Evolutionary conservation across 441 rosid species (phyloP), one percentile per base, ranked within the genome.

Genomic region (Manihot esculenta): DNA sequence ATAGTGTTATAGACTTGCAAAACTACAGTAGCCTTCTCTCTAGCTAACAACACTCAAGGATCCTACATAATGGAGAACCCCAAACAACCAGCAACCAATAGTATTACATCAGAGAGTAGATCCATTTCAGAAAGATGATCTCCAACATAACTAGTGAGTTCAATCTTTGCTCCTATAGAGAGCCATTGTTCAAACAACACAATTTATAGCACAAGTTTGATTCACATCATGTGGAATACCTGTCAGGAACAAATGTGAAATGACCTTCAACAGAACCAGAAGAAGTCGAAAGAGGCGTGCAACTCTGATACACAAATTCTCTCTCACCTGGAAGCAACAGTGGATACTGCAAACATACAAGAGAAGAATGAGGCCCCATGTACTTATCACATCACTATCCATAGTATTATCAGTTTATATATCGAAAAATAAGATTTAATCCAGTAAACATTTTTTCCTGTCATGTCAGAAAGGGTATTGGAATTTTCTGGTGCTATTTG

Each of bases 241-340:
- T 94, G 81, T 94, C 91, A 44, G 97, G 98, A 17, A 90, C 87
- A 87, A 94, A 94, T 49, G 92, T 87, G 81, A 92, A 94, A 80
- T 86, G 76, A n/a, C 98, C 98, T 74, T 88, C 88, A 72, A 92
- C 38, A 13, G 90, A 88, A 55, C 97, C 97, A 7, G 80, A 30
- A 66, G 78, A 27, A 77, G 84, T 58, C 14, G 78, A 75, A 26
- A 85, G 83, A 42, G 59, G 42, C 0, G 87, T 5, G 75, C 86
- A 85, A 72, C 99, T 92, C 81, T 87, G 81, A 68, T 92, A 94
- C 67, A 94, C 88, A 80, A 88, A 92, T 69, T 94, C 99, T 66
- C 84, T 69, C 71, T 77, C 85, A 14, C 88, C 93, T 13, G 96
- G 79, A 72, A n/a, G 75, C 83, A 94, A 74, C 45, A 88, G 85